A percentile compares a stretch with the other conserved stretches of the same genome.
Evolutionary conservation across 2,329 filamentous ascomycete species (phyloP).

Genomic region (Septoria linicola): DNA sequence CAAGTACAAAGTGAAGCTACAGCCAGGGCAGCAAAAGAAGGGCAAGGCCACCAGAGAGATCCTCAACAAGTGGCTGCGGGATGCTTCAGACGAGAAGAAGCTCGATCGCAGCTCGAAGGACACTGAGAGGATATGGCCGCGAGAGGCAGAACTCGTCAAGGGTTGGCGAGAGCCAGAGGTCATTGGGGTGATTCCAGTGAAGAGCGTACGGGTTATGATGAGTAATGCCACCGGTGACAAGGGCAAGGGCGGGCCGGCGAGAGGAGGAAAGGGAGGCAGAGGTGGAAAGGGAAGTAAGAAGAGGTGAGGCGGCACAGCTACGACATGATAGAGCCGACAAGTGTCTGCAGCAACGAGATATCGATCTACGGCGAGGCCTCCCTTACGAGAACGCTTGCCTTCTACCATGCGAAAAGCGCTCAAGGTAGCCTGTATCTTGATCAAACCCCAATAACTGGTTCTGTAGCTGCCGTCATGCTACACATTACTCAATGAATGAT

Average conservation of each 20-base stretch:
- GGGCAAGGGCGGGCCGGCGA: constrained; percentile 43
- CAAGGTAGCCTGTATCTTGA: too few relatives aligned
- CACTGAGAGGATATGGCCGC: constrained; percentile 76
- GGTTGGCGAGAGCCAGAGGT: constrained; percentile 78
- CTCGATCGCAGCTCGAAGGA: constrained; percentile 50
- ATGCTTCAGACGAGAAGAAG: constrained; percentile 52
- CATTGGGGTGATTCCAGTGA: constrained; percentile 75
- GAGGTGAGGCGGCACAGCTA: too few relatives aligned
- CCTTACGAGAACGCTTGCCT: too few relatives aligned
- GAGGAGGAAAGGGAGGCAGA: constrained; percentile 34
- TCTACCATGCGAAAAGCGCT: too few relatives aligned
- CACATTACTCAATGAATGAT: too few relatives aligned
- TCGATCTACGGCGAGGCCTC: too few relatives aligned
- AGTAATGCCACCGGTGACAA: constrained; percentile 47
- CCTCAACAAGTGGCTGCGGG: constrained; percentile 73
- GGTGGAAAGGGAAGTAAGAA: constrained; percentile 28
- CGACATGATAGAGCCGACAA: too few relatives aligned
- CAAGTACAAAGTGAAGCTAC: constrained; percentile 94
- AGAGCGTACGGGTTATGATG: constrained; percentile 78
- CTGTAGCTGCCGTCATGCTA: too few relatives aligned
- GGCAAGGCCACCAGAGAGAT: constrained; percentile 93
- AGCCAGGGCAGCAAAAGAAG: constrained; percentile 87
- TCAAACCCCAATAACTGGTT: too few relatives aligned
- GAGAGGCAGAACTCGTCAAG: constrained; percentile 82
- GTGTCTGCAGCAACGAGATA: too few relatives aligned